phyloP scores from a whole-genome alignment of 768 basidiomycete species.

The Epithele typhae region DNA sequence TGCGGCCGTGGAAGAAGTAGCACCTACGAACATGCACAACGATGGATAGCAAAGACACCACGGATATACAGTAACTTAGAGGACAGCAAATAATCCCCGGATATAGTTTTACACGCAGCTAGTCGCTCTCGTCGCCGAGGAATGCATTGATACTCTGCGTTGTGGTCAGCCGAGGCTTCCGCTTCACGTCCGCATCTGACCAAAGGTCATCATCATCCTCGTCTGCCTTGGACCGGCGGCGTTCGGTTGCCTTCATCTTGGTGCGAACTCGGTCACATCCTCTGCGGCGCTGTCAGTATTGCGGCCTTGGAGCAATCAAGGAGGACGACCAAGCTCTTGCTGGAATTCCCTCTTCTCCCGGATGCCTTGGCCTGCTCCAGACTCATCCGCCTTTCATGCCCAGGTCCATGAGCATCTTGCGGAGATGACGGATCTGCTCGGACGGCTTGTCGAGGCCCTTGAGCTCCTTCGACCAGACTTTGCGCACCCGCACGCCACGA shows the following conservation, averaged over 20 bases:
- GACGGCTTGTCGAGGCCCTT: constrained; percentile 49
- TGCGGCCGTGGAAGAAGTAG: no score
- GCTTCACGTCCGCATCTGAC: constrained; percentile 15
- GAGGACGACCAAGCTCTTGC: constrained; percentile 65
- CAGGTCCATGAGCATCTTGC: constrained; percentile 59
- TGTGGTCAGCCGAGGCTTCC: constrained; percentile 38
- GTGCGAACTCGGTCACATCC: constrained; percentile 73
- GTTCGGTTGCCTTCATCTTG: no score
- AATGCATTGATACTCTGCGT: constrained; percentile 67
- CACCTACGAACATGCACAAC: no score
- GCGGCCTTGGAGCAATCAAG: background rate
- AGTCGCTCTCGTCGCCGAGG: constrained; percentile 65
- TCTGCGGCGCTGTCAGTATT: constrained; percentile 47
- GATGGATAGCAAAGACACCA: no score
- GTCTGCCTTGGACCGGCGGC: no score
- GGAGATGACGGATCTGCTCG: constrained; percentile 63
- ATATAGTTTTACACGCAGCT: no score
- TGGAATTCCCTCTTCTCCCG: constrained; percentile 70
- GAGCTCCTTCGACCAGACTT: constrained; percentile 73
- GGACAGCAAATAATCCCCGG: no score
- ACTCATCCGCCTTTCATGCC: constrained; percentile 79
- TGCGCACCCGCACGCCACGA: constrained; percentile 77
- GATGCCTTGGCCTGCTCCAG: constrained; percentile 79
- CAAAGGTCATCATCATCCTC: constrained; percentile 29
- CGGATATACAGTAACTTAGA: no score